Base-by-base conservation (phyloP, 306 rosid species). In the Inga laurina region DNA sequence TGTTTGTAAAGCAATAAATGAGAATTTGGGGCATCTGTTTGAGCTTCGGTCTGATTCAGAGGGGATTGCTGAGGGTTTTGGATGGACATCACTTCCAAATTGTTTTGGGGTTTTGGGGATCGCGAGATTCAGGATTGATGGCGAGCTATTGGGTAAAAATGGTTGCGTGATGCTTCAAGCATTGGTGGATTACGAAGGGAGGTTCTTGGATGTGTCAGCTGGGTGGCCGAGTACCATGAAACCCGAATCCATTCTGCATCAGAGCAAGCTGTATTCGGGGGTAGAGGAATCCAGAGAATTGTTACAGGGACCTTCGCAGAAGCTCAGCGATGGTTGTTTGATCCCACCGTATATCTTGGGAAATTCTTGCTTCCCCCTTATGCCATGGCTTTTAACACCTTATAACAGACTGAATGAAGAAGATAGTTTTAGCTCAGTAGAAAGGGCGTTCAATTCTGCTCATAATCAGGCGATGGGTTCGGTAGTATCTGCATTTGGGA, bases 341-440 rank as follows among this genome's bases (percentile, higher is more conserved):
- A 82, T 91, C 87, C 94, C 97, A 21, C 98, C 84, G 77, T 94
- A 93, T 83, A 35, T 94, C 24, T 51, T 93, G 59, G 98, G 94
- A 7, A 94, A 93, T 34, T 90, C 97, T 19, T 90, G 97, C 80
- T 94, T 89, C 66, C 95, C 98, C 32, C 86, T 93, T 5, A 77
- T 90, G 84, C 95, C 97, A 22, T 93, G 98, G 95, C 97, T 94
- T 70, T 84, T 93, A 48, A 94, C 98, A 7, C 97, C 98, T 9
- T 94, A 94, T 64, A 79, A 74, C 10, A 83, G 88, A 18, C 22
- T 72, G 22, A 87, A 87, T 19, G 94, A 87, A 35, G 98, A 86
- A 56, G 87, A 88, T 66, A 81, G 92, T 64, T 85, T 91, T 76
- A 76, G 93, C 51, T 85, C 90, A 0, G 77, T 45, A 24, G 94